These are phyloP conservation scores for Aspergillus carlsbadensis DNA, from an alignment of 495 filamentous ascomycete species.

Conservation along the genomic window DNA sequence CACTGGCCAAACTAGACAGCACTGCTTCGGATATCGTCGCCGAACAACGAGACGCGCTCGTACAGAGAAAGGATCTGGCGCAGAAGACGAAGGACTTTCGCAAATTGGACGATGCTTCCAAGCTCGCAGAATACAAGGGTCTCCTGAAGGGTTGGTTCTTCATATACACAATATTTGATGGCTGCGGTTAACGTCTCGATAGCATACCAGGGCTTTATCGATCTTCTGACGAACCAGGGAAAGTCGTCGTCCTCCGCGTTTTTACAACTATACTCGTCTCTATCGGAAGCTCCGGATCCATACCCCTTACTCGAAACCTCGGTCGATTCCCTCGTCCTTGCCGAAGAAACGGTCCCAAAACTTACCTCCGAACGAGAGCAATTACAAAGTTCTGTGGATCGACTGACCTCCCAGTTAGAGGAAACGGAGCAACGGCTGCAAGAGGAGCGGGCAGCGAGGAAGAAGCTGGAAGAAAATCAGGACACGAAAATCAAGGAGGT, in stretches of 20 bases:
- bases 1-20: conserved; percentile 84
- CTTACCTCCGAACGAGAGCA: conserved; percentile 83
- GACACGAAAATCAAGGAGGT: conserved; percentile 81
- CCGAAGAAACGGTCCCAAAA: conserved; percentile 87
- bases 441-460: conserved; percentile 67
- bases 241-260: conserved; percentile 91
- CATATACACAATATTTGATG: not conserved
- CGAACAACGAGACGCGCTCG: conserved; percentile 85
- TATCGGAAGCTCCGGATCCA: conserved; percentile 94
- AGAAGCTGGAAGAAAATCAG: conserved; percentile 71
- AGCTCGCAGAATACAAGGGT: conserved; percentile 82
- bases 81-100: conserved; percentile 98
- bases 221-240: conserved; percentile 89
- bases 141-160: conserved; percentile 71
- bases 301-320: conserved; percentile 96
- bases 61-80: conserved; percentile 93
- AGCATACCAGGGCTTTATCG: conserved; percentile 98
- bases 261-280: conserved; percentile 83
- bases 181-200: conserved; percentile 16
- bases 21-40: conserved; percentile 90
- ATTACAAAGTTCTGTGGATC: conserved; percentile 72
- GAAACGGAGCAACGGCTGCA: conserved; percentile 75
- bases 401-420: conserved; percentile 89
- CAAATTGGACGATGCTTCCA: conserved; percentile 88
- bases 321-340: conserved; percentile 85